A percentile compares a stretch with the other conserved stretches of the same genome.
Evolutionary conservation across 352 stramenopile genomes (phyloP).

Genomic region (Phytopythium delawarense): DNA sequence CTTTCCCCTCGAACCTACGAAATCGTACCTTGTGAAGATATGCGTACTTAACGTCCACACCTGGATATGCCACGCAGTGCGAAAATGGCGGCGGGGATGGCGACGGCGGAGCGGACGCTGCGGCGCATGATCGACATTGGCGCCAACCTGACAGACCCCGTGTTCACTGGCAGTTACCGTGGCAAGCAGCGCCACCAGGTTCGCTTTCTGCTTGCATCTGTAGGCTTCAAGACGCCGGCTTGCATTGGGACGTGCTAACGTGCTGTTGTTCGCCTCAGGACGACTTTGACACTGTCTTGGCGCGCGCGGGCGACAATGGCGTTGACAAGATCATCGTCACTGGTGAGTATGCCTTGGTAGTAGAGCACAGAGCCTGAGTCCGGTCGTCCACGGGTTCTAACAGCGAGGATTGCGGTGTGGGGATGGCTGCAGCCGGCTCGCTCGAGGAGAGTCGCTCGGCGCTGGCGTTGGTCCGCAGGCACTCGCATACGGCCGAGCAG

Average conservation of each 20-base stretch:
- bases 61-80: background rate
- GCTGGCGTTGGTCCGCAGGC: constrained; percentile 23
- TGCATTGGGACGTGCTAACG: too few species aligned
- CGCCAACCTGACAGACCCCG: constrained; percentile 91
- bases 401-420: background rate
- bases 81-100: constrained; percentile 5
- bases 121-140: constrained; percentile 89
- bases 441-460: constrained; percentile 37
- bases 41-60: constrained; percentile 13
- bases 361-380: background rate
- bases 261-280: background rate
- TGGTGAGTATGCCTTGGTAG: constrained; percentile 18
- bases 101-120: background rate
- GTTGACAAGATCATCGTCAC: constrained; percentile 93
- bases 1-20: background rate
- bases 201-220: background rate
- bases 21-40: constrained; percentile 9
- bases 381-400: background rate
- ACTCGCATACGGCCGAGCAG: constrained; percentile 1
- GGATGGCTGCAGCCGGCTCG: constrained; percentile 20
- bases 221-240: too few species aligned
- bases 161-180: constrained; percentile 90
- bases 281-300: constrained; percentile 54
- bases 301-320: constrained; percentile 74
- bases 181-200: constrained; percentile 88